Base-by-base conservation (phyloP, 768 basidiomycete genomes). In the Macrolepiota fuliginosa region DNA sequence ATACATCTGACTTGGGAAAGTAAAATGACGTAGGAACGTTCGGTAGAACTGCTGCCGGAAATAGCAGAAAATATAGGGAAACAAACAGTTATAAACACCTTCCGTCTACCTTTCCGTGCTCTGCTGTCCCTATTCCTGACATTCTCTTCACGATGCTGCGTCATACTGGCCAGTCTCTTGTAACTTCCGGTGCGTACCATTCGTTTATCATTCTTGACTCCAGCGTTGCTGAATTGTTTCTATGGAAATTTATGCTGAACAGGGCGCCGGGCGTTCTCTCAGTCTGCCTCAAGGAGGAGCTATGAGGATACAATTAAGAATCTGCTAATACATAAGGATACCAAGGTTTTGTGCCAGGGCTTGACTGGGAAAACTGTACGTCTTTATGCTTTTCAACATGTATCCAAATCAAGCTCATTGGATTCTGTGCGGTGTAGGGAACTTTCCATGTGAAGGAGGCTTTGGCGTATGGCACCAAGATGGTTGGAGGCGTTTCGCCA, bases 361-460 rank as follows among this genome's bases (percentile, higher is more conserved):
- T 86, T 95, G 68, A 98, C 95, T 12, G 96, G 96, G 72, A 98
- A 97, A 87, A 97, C 94, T 61, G 96, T 93, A 66, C 67, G 86
- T 67, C 12, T 37, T 24, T 6, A 22, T 63, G n/a, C 42, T 27
- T 49, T 36, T 45, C 13, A 54, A 17, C 29, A 56, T 19, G 12
- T 6, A 58, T 37, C n/a, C 29, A 29, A 49, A 37, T 13, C 6
- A 25, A 54, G 22, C 58, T 56, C 29, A 24, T 40, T 17, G 27
- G 10, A 39, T 47, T 27, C 24, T 45, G 49, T 27, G 29, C 37
- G 36, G 17, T 51, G 27, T 63, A 92, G 96, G 97, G 91, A 65
- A 98, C 97, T 68, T 99, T 99, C 85, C 97, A 99, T 81, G 86
- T 88, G 63, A 89, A 82, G 70, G 94, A 98, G 75, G 96, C 97